A percentile compares a stretch with the other conserved stretches of the same genome.
These are phyloP conservation scores for Lippia alba DNA, from an alignment of 305 asterid genomes.

Conservation along the genomic window DNA sequence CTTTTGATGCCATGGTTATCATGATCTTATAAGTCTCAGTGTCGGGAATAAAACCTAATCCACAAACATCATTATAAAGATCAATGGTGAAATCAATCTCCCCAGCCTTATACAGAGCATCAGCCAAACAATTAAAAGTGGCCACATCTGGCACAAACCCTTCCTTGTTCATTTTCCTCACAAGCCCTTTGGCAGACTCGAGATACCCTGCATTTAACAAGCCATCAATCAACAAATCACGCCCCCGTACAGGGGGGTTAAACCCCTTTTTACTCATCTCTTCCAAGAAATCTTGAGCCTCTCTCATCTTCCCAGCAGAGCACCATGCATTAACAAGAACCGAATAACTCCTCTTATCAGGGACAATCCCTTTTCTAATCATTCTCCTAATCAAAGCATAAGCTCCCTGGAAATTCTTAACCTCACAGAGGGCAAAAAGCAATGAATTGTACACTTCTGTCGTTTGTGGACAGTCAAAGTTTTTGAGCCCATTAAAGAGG, in stretches of 20 bases:
- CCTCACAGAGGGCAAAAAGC: slow-evolving; percentile 87
- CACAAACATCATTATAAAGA: slow-evolving; percentile 74
- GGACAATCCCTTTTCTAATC: slow-evolving; percentile 68
- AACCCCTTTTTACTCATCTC: slow-evolving; percentile 91
- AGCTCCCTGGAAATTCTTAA: slow-evolving; percentile 95
- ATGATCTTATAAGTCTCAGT: slow-evolving; percentile 69
- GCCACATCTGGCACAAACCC: slow-evolving; percentile 84
- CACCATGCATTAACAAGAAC: slow-evolving; percentile 94
- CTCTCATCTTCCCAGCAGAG: slow-evolving; percentile 91
- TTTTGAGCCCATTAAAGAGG: slow-evolving; percentile 79
- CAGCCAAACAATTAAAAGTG: slow-evolving; percentile 82
- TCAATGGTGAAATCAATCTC: slow-evolving; percentile 75
- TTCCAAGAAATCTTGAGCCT: slow-evolving; percentile 90
- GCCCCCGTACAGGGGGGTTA: slow-evolving; percentile 91
- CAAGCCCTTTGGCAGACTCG: slow-evolving; percentile 92
- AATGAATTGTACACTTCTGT: slow-evolving; percentile 80
- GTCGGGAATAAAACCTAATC: slow-evolving; percentile 71
- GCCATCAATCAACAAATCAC: slow-evolving; percentile 86
- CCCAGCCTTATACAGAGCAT: slow-evolving; percentile 73
- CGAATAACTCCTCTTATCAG: slow-evolving; percentile 82
- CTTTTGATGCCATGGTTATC: slow-evolving; percentile 68
- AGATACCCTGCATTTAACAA: slow-evolving; percentile 88
- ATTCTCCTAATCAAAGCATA: slow-evolving; percentile 91
- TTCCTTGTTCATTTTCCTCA: slow-evolving; percentile 85
- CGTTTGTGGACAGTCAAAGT: slow-evolving; percentile 75